These are phyloP conservation scores for Myxozyma vanderwaltii DNA, from an alignment of 805 yeast species.

Conservation along the genomic window DNA sequence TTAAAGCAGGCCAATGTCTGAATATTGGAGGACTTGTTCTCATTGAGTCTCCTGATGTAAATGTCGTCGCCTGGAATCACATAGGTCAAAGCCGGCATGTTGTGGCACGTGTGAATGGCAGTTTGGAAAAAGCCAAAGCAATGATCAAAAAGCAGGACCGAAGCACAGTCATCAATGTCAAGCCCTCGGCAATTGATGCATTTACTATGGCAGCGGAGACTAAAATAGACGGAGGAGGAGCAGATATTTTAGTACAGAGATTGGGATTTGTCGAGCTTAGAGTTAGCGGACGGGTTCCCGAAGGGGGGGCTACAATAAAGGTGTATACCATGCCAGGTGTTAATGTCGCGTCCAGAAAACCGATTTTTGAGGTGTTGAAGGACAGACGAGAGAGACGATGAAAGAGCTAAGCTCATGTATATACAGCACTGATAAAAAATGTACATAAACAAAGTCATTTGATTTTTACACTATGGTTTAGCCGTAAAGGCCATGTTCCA, in stretches of 20 bases:
- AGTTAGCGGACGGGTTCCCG: constrained; percentile 40
- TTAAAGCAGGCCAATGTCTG: constrained; percentile 35
- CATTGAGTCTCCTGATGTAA: constrained; percentile 36
- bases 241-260: constrained; percentile 39
- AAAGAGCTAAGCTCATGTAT: not conserved
- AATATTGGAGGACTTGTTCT: constrained; percentile 42
- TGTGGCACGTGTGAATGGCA: constrained; percentile 32
- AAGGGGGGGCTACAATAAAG: constrained; percentile 35
- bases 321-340: constrained; percentile 38
- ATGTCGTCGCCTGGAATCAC: constrained; percentile 40
- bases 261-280: constrained; percentile 42
- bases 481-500: constrained; percentile 78
- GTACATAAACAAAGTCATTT: not conserved
- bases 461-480: constrained; percentile 34
- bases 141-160: constrained; percentile 26
- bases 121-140: constrained; percentile 35
- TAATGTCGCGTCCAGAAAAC: constrained; percentile 35
- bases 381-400: not conserved
- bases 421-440: not conserved
- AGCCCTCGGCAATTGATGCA: constrained; percentile 12
- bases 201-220: constrained; percentile 9
- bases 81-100: constrained; percentile 35
- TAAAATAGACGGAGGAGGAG: constrained; percentile 31
- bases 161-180: constrained; percentile 36
- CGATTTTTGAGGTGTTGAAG: constrained; percentile 18